Conservation (phyloP, 1,284 basidiomycete species). For the Apiotrichum domesticum region DNA sequence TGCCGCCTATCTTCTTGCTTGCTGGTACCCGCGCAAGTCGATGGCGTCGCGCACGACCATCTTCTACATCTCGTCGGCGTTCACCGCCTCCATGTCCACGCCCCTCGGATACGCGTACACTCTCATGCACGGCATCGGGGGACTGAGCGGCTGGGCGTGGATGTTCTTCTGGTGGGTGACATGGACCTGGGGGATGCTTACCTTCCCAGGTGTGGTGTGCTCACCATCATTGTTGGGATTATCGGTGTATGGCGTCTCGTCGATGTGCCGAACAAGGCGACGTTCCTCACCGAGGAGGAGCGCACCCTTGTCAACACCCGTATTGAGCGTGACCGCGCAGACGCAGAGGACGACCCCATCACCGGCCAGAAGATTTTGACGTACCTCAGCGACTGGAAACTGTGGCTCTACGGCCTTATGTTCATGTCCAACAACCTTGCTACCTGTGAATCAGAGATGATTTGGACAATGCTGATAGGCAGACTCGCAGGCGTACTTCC, state of each 20-base stretch:
- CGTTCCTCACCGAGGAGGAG: conserved; percentile 10
- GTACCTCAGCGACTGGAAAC: conserved; percentile 45
- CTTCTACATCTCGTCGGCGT: conserved; percentile 44
- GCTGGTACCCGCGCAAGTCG: conserved; percentile 50
- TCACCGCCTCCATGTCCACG: conserved; percentile 9
- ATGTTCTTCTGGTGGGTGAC: not conserved
- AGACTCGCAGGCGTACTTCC: conserved; percentile 38
- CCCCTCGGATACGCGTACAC: conserved; percentile 8
- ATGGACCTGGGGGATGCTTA: too few species aligned
- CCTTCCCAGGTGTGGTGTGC: not conserved
- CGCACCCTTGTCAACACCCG: conserved; percentile 2
- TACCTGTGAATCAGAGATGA: not conserved
- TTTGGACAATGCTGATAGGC: too few species aligned
- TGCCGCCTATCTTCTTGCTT: conserved; percentile 48
- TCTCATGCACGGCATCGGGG: conserved; percentile 1
- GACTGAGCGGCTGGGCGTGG: conserved; percentile 7
- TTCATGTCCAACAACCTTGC: conserved; percentile 30
- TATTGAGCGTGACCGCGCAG: conserved; percentile 25
- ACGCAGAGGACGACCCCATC: conserved; percentile 44
- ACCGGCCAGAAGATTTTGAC: conserved; percentile 26
- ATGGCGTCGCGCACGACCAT: conserved; percentile 39
- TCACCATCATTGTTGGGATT: not conserved
- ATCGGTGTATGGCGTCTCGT: conserved; percentile 1
- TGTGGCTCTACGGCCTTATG: conserved; percentile 48
- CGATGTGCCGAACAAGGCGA: conserved; percentile 12